Evolutionary conservation across 805 yeast genomes (phyloP), one percentile per base, ranked within the genome.

Genomic region (Suhomyces prunicola): DNA sequence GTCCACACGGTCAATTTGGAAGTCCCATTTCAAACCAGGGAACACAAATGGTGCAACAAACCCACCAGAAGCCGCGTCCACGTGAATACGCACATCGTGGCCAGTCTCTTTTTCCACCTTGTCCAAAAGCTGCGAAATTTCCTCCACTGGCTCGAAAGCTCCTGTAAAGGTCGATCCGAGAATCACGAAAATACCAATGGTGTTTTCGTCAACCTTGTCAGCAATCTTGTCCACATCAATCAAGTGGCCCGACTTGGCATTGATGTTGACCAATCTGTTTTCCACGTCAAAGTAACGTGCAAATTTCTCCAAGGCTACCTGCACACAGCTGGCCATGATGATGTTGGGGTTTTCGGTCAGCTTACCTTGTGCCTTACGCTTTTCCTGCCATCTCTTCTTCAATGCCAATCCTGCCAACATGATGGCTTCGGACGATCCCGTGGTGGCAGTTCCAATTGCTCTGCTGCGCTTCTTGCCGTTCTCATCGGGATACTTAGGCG

Each of bases 281-380:
- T 91, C 97, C 46, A 91, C 97, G 62, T 91, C 97, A 70, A 91
- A 92, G 72, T 91, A 91, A 48, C 96, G 78, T 13, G 97, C 97
- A 72, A 92, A 92, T 74, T 91, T 91, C 72, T 91, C 97, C 62
- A 92, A 76, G 0, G 97, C 97, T 46, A 92, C 97, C 72, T 91
- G 97, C 51, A 93, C 94, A 69, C 93, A 89, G 33, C 93, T 77
- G 8, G 96, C 96, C 97, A 91, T 90, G 57, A 91, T 72, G 64
- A 91, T 89, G 69, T 91, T 91, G 52, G 97, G 97, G 51, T 81
- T 81, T 24, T 71, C 79, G 48, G 67, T 71, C 48, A 85, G 79
- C 57, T 83, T 81, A 5, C 92, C 92, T 29, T 74, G 76, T 1
- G 74, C 83, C 63, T 70, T 76, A 62, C 87, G 81, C 59, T 73